Evolutionary conservation across 768 basidiomycete species (phyloP).

Genomic region (Boletus sensibilis): DNA sequence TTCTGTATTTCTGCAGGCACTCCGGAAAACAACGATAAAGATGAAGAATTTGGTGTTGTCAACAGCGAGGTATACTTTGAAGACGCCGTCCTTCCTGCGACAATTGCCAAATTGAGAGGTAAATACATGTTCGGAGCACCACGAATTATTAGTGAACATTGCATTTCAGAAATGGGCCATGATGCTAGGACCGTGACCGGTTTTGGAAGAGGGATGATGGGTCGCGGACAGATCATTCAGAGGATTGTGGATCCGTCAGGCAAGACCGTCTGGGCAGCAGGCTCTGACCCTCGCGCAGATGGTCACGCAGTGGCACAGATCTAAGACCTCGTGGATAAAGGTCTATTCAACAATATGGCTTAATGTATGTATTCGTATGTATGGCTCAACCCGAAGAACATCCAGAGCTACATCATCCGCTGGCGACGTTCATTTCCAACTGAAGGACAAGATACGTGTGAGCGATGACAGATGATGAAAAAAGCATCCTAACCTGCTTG

Average conservation of each 20-base stretch:
- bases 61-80: slow-evolving; percentile 90
- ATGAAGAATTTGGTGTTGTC: slow-evolving; percentile 53
- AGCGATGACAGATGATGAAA: not conserved
- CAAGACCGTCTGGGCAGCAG: slow-evolving; percentile 88
- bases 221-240: slow-evolving; percentile 90
- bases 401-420: slow-evolving; percentile 50
- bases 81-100: slow-evolving; percentile 67
- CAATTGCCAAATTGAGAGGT: slow-evolving; percentile 69
- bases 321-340: slow-evolving; percentile 31
- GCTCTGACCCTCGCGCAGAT: slow-evolving; percentile 85
- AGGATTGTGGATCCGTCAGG: slow-evolving; percentile 65
- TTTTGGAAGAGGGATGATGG: slow-evolving; percentile 63
- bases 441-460: slow-evolving; percentile 23
- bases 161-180: slow-evolving; percentile 79
- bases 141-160: slow-evolving; percentile 2
- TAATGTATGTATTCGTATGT: slow-evolving; percentile 1
- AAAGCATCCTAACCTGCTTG: slow-evolving; percentile 51
- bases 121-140: slow-evolving; percentile 15
- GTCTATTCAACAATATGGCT: not conserved
- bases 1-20: slow-evolving; percentile 92
- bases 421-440: slow-evolving; percentile 63
- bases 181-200: slow-evolving; percentile 64
- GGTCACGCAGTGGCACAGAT: slow-evolving; percentile 88
- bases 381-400: not conserved
- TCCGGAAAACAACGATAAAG: slow-evolving; percentile 54